Percentiles rank a stretch among this genome's conserved stretches.
Conservation (phyloP, 2,329 filamentous ascomycete genomes). For the Beauveria caledonica region DNA sequence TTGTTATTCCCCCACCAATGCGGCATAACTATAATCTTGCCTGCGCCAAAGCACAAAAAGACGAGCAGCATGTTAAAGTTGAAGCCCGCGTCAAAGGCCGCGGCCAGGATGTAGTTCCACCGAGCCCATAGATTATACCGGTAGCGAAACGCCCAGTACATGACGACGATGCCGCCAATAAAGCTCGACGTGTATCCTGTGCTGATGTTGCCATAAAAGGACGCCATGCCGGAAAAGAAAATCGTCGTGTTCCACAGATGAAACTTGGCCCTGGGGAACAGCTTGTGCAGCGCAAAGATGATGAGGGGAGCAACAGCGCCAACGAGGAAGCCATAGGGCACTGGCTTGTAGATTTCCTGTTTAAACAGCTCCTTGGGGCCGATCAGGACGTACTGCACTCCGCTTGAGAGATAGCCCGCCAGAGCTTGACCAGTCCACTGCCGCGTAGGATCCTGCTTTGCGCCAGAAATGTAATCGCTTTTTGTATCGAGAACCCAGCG, state of each 20-base stretch:
- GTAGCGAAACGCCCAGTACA: constrained; percentile 49
- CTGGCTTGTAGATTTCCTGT: constrained; percentile 35
- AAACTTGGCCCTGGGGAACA: constrained; percentile 45
- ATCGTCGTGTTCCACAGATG: constrained; percentile 55
- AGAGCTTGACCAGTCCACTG: constrained; percentile 54
- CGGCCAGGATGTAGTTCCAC: constrained; percentile 54
- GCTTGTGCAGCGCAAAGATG: constrained; percentile 42
- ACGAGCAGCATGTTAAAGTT: constrained; percentile 54
- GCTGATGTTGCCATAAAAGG: constrained; percentile 54
- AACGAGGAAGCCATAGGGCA: constrained; percentile 46
- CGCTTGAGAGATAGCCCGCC: constrained; percentile 42
- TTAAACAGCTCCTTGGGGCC: constrained; percentile 42
- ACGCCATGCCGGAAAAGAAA: constrained; percentile 47
- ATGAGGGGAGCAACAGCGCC: constrained; percentile 37
- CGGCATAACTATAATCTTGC: constrained; percentile 50
- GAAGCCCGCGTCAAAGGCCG: constrained; percentile 54
- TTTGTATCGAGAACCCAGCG: constrained; percentile 52
- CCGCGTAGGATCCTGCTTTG: constrained; percentile 42
- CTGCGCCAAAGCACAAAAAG: constrained; percentile 51
- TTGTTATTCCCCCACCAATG: constrained; percentile 56
- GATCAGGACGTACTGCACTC: constrained; percentile 53
- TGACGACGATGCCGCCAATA: constrained; percentile 52
- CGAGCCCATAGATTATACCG: constrained; percentile 49
- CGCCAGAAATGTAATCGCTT: constrained; percentile 44
- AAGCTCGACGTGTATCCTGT: constrained; percentile 50